Evolutionary conservation across 129 eudicot genomes (phyloP), one percentile per base, ranked within the genome.

Genomic region (Pseudognaphalium luteoalbum): DNA sequence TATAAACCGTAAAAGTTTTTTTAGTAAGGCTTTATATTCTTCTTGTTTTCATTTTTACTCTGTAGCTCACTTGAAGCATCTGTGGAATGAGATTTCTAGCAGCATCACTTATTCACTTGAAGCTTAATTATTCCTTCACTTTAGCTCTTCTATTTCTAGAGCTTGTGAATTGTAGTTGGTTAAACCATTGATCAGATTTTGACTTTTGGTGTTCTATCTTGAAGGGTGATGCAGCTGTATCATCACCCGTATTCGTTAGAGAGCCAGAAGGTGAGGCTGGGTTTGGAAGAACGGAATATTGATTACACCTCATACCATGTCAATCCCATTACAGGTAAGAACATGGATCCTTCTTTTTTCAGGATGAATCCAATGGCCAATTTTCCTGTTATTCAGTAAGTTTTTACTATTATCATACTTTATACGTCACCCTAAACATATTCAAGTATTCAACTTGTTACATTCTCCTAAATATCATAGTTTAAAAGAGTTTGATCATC

Each of bases 261-360:
- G 77, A 93, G 98, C 92, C 98, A 93, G 80, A 93, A 90, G 75
- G 98, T 93, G 77, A 85, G 97, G 84, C 91, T 93, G 60, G 92
- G 89, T 44, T 82, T 93, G 85, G 98, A 93, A 76, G 98, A 93
- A 85, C 76, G 87, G 73, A 79, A 78, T 62, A 81, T 93, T 78
- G 98, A 93, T 81, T 93, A 90, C 81, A 93, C 98, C 0, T 90
- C 98, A 2, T 87, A 88, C 85, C 97, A 88, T 77, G 87, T 87
- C 58, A 93, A 93, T 80, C 98, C 97, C 0, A 70, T 93, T 73
- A 93, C 97, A 2, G 98, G 91, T 73, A 93, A 90, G 82, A 93
- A 93, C 80, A 77, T 86, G 85, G 93, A 90, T 52, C 71, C 91
- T 11, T 84, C 82, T 28, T 90, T 88, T 81, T 93, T 93, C 77